These are phyloP conservation scores for Solanum chiquidenum DNA, from an alignment of 257 asterid genomes.

Conservation along the genomic window DNA sequence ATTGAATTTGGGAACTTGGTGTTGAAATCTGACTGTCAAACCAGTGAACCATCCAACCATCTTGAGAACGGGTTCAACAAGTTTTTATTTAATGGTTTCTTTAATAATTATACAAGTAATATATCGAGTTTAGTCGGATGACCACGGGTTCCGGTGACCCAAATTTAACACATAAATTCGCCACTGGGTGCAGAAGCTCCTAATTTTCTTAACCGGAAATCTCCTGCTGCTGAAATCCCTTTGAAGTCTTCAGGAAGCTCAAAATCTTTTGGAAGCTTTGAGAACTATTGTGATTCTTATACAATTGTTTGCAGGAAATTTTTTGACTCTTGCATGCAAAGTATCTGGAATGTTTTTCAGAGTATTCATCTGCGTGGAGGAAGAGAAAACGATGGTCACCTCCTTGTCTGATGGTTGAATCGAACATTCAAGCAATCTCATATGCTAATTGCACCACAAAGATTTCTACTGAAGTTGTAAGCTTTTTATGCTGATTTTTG, in stretches of 20 bases:
- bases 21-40: too few species aligned
- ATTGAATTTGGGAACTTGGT: too few species aligned
- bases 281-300: slow-evolving; percentile 54
- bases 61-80: too few species aligned
- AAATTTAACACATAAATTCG: too few species aligned
- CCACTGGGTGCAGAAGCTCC: slow-evolving; percentile 27
- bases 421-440: slow-evolving; percentile 9
- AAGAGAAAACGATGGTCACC: slow-evolving; percentile 53
- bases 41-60: too few species aligned
- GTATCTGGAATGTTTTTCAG: slow-evolving; percentile 79
- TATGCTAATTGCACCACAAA: slow-evolving; percentile 16
- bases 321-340: slow-evolving; percentile 53
- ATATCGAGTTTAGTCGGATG: too few species aligned
- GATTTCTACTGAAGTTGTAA: slow-evolving; percentile 37
- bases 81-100: too few species aligned
- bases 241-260: slow-evolving; percentile 21
- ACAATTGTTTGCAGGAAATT: slow-evolving; percentile 37
- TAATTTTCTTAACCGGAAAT: slow-evolving; percentile 13
- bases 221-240: slow-evolving; percentile 11
- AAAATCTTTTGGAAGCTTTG: slow-evolving; percentile 63
- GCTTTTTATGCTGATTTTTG: slow-evolving; percentile 11
- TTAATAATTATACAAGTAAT: too few species aligned
- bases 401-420: slow-evolving; percentile 22
- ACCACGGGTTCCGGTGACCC: too few species aligned
- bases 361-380: slow-evolving; percentile 70